Percentiles rank a stretch among this genome's conserved stretches.
Evolutionary conservation across 176 grass and related monocot species (phyloP).

Genomic region (Typha latifolia): DNA sequence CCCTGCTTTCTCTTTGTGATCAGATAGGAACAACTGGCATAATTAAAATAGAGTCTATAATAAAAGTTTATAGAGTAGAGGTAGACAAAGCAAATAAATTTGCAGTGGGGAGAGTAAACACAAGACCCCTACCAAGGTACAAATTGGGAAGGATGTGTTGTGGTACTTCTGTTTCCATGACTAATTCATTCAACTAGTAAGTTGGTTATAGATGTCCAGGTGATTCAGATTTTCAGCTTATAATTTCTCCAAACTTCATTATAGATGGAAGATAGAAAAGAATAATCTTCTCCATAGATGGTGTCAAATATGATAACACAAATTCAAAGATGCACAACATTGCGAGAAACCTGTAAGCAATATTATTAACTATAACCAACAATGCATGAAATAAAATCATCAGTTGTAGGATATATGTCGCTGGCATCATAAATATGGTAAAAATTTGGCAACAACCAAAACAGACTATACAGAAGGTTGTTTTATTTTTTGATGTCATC

Average conservation of each 20-base stretch:
- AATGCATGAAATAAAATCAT: not conserved
- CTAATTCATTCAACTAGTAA: too few relatives aligned
- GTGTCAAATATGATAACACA: not conserved
- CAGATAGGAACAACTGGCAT: too few relatives aligned
- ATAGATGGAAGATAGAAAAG: not conserved
- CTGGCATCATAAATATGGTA: not conserved
- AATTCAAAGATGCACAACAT: not conserved
- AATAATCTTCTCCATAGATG: not conserved
- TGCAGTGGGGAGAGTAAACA: too few relatives aligned
- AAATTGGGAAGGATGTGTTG: too few relatives aligned
- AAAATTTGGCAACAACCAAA: not conserved
- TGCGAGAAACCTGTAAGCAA: not conserved
- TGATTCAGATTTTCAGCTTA: not conserved
- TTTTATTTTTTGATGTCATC: not conserved
- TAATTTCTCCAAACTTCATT: not conserved
- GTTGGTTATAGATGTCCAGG: too few relatives aligned
- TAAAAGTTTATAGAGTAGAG: too few relatives aligned
- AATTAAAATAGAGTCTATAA: too few relatives aligned
- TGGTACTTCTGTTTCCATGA: too few relatives aligned
- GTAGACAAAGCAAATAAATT: too few relatives aligned
- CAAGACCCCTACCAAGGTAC: too few relatives aligned
- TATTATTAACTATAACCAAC: not conserved
- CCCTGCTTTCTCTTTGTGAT: not conserved
- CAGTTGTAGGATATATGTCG: not conserved
- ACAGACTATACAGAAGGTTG: not conserved